These are phyloP conservation scores for Ogataea methylovora DNA, from an alignment of 805 yeast genomes.

Conservation along the genomic window DNA sequence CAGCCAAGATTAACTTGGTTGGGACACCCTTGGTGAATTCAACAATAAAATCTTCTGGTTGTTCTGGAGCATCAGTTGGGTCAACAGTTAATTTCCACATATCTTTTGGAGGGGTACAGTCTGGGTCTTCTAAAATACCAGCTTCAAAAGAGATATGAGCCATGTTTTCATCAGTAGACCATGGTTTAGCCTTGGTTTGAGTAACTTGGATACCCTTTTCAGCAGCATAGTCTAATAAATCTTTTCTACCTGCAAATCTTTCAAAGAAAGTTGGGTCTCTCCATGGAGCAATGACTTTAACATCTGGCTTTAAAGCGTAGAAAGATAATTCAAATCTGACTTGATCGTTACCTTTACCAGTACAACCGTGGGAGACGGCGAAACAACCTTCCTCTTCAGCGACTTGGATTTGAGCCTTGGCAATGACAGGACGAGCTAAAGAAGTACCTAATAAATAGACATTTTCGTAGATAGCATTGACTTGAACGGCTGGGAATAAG, in stretches of 20 bases:
- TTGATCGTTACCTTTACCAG: constrained; percentile 99
- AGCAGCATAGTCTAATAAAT: constrained; percentile 88
- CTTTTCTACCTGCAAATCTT: constrained; percentile 97
- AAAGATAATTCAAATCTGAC: constrained; percentile 95
- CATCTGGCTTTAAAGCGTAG: constrained; percentile 97
- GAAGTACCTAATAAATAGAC: constrained; percentile 96
- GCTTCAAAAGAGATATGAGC: constrained; percentile 99
- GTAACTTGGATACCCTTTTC: constrained; percentile 88
- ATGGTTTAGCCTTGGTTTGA: constrained; percentile 98
- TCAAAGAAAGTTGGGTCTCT: constrained; percentile 92
- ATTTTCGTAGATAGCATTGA: constrained; percentile 96
- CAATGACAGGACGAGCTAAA: constrained; percentile 97
- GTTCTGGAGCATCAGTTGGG: constrained; percentile 90
- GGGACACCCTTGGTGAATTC: constrained; percentile 86
- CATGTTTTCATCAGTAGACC: constrained; percentile 99
- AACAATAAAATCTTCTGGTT: constrained; percentile 83
- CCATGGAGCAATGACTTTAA: constrained; percentile 98
- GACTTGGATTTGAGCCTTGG: constrained; percentile 94
- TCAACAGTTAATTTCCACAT: constrained; percentile 99
- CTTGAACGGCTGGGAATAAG: constrained; percentile 93
- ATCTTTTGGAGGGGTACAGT: constrained; percentile 98
- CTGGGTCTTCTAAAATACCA: constrained; percentile 98
- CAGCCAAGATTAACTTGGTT: constrained; percentile 62
- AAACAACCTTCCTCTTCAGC: constrained; percentile 98
- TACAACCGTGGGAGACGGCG: constrained; percentile 98